Evolutionary conservation across 2,329 filamentous ascomycete genomes (phyloP), one percentile per base, ranked within the genome.

Genomic region (Sordariomycetes sp.): DNA sequence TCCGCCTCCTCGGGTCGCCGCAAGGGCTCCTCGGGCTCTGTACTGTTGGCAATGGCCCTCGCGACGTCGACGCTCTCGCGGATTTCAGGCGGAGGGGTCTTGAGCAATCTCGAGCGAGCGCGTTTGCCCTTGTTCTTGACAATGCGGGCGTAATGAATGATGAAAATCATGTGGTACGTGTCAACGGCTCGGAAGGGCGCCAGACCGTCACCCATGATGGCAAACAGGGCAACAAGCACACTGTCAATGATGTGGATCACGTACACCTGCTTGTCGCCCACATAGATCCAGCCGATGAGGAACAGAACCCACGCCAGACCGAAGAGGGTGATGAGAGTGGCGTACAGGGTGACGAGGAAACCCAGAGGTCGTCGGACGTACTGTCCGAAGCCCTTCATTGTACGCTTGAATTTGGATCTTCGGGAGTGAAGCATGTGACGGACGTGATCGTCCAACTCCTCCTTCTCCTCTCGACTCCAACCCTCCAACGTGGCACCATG

Each of bases 301-400:
- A 90, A 92, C n/a, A 93, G 70, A 2, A 94, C 86, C 86, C 86
- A 94, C 0, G 83, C 83, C 10, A 90, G 66, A 48, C 86, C 86
- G 46, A 93, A 94, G 0, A 88, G 65, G 0, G 86, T 92, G 46
- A 94, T 88, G 15, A 90, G 66, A 1, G 73, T 79, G 8, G 85
- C 86, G 54, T 94, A 94, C 4, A 93, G 59, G 0, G 85, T 92
- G 38, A 94, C 82, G 35, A 88, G 70, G 50, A 92, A 86, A 2
- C 86, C 86, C 24, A 94, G 67, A 2, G 86, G 84, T 46, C 77
- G 75, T 25, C 69, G 70, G 11, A 87, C 70, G 49, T 93, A 94
- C 57, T 90, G 77, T 4, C 77, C 75, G 48, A 94, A 94, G 0
- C 84, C 86, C 51, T 76, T 80, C 74, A 88, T 75, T 10, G 73